These are phyloP conservation scores for Trichoderma oligosporum DNA, from an alignment of 2,329 filamentous ascomycete species.

Conservation along the genomic window DNA sequence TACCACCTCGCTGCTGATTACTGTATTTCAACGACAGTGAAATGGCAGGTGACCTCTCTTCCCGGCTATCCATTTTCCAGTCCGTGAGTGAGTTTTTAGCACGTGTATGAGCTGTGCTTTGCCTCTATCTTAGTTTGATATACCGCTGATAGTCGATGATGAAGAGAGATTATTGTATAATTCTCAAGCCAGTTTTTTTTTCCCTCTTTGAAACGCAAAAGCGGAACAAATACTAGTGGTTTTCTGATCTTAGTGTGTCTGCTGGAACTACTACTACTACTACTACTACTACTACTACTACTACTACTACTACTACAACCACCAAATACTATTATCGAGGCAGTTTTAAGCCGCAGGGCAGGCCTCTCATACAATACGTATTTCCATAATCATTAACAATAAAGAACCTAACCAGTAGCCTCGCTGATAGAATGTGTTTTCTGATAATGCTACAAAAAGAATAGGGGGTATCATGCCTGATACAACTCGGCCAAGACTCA, in stretches of 20 bases:
- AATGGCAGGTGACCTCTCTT: slow-evolving; percentile 15
- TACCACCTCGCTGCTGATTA: background rate
- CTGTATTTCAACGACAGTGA: background rate
- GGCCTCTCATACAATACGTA: background rate
- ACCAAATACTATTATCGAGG: background rate
- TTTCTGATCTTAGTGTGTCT: too few species aligned
- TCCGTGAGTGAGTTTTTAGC: background rate
- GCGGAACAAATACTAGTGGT: too few species aligned
- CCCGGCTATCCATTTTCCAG: background rate
- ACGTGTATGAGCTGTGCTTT: slow-evolving; percentile 14
- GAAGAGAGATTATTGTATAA: slow-evolving; percentile 13
- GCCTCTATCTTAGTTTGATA: too few species aligned
- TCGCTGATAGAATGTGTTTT: background rate
- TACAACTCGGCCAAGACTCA: slow-evolving; percentile 35
- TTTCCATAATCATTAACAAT: background rate
- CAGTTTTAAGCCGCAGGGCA: background rate
- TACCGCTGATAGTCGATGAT: background rate
- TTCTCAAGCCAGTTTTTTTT: background rate
- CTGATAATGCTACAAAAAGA: background rate
- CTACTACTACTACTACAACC: background rate
- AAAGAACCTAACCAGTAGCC: background rate
- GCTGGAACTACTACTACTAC: too few species aligned
- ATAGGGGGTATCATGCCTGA: background rate
- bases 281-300: background rate
- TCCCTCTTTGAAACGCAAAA: too few species aligned